phyloP scores from a whole-genome alignment of 345 rosid species.

The Eucalyptus marginata region DNA sequence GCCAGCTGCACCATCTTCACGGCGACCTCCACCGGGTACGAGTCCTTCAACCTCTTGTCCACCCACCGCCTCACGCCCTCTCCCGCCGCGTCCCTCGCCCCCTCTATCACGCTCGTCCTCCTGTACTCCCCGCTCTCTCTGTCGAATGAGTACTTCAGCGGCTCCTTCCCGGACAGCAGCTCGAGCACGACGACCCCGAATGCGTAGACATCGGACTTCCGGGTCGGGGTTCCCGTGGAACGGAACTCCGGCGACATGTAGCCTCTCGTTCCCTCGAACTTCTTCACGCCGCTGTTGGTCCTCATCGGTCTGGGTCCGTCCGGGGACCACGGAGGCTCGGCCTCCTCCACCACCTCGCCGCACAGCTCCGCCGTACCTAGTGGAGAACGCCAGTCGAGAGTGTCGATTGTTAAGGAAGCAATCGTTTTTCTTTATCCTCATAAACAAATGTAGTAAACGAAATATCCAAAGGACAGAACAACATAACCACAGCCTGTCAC shows the following conservation, averaged over 20 bases:
- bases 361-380: slow-evolving; percentile 20
- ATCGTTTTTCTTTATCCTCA: neutral
- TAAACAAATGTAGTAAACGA: neutral
- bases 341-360: slow-evolving; percentile 12
- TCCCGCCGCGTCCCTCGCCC: slow-evolving; percentile 17
- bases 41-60: slow-evolving; percentile 44
- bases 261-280: slow-evolving; percentile 38
- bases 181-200: slow-evolving; percentile 42
- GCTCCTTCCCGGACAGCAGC: slow-evolving; percentile 34
- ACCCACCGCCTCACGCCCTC: slow-evolving; percentile 37
- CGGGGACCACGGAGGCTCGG: neutral
- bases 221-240: slow-evolving; percentile 11
- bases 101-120: slow-evolving; percentile 25
- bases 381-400: neutral
- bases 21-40: slow-evolving; percentile 47
- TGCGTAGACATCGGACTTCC: slow-evolving; percentile 35
- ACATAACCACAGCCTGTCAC: neutral
- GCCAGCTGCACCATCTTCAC: slow-evolving; percentile 35
- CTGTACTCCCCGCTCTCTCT: slow-evolving; percentile 8
- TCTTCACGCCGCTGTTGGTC: neutral
- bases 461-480: neutral
- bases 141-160: slow-evolving; percentile 16
- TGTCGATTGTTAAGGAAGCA: neutral
- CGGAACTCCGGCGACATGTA: slow-evolving; percentile 44
- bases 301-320: neutral